Evolutionary conservation across 352 stramenopile species (phyloP).

Genomic region (Phytophthora melonis): DNA sequence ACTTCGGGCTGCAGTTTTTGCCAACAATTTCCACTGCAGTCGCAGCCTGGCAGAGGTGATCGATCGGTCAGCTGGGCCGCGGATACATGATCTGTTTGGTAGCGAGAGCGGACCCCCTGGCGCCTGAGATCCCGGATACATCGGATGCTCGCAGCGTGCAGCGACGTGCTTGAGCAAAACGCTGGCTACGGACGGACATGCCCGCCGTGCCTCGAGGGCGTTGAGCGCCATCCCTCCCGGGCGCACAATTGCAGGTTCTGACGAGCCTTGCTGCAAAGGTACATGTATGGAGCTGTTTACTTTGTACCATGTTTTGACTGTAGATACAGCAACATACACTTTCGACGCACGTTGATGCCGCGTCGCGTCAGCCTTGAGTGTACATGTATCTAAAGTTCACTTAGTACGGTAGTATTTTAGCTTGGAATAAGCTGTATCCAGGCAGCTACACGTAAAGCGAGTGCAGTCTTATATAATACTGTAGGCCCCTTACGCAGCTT

Average conservation of each 20-base stretch:
- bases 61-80: slow-evolving; percentile 9
- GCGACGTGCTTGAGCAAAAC: background rate
- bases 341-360: too few species aligned
- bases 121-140: slow-evolving; percentile 26
- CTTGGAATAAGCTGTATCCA: too few species aligned
- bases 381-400: too few species aligned
- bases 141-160: slow-evolving; percentile 1
- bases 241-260: background rate
- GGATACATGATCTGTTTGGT: slow-evolving; percentile 20
- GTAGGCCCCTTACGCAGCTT: slow-evolving; percentile 5
- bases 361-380: too few species aligned
- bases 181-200: background rate
- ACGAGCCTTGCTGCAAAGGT: background rate
- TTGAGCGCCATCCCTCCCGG: background rate
- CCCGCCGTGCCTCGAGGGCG: background rate
- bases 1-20: background rate
- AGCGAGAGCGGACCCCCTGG: background rate
- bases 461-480: too few species aligned
- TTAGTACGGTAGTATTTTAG: too few species aligned
- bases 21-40: background rate
- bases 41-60: slow-evolving; percentile 12
- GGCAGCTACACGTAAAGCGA: too few species aligned
- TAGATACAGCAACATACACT: too few species aligned
- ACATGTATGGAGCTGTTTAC: background rate
- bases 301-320: too few species aligned